Percentiles rank a stretch among this genome's conserved stretches.
phyloP scores from a whole-genome alignment of 306 rosid species.

The Geum urbanum region DNA sequence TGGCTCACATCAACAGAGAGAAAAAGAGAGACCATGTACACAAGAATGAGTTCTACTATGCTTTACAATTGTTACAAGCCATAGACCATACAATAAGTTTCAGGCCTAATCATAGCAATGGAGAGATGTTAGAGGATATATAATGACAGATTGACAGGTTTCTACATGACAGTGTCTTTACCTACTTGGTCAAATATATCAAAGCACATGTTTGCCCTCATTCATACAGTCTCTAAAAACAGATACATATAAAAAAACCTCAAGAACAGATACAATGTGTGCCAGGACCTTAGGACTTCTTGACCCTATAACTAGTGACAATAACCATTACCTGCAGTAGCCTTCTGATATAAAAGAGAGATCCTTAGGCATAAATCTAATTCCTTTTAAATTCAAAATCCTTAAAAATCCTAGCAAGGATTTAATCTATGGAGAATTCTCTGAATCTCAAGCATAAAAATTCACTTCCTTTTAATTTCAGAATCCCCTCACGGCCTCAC shows the following conservation, averaged over 20 bases:
- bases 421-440: background rate
- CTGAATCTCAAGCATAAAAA: background rate
- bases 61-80: background rate
- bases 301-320: background rate
- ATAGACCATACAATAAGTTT: background rate
- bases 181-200: background rate
- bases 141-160: background rate
- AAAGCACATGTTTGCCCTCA: background rate
- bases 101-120: background rate
- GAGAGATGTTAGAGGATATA: background rate
- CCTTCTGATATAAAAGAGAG: background rate
- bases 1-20: background rate
- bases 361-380: no score
- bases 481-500: background rate
- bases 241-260: background rate
- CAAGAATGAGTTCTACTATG: background rate
- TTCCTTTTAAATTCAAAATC: background rate
- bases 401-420: background rate
- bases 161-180: background rate
- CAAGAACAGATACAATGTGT: background rate
- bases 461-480: background rate
- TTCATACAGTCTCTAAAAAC: background rate
- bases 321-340: background rate
- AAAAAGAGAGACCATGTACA: no score
- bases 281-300: background rate